These are phyloP conservation scores for Fraxinus sp. DNA, from an alignment of 305 asterid genomes.

Conservation along the genomic window DNA sequence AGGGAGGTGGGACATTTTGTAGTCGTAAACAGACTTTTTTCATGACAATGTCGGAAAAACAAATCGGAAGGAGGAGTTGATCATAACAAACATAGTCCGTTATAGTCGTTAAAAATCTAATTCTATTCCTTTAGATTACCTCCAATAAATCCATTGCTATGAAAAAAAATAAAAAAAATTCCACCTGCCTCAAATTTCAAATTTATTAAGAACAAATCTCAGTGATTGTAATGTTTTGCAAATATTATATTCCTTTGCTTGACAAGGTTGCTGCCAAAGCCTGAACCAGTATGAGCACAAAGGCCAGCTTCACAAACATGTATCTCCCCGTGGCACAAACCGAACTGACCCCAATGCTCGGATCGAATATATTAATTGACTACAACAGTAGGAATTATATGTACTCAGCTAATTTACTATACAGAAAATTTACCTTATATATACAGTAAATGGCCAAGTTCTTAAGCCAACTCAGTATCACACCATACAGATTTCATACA, in stretches of 20 bases:
- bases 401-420: constrained; percentile 21
- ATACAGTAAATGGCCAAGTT: constrained; percentile 24
- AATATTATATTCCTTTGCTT: not conserved
- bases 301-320: not conserved
- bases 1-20: no score
- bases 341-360: not conserved
- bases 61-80: no score
- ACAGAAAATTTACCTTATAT: constrained; percentile 24
- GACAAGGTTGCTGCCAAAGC: not conserved
- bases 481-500: constrained; percentile 24
- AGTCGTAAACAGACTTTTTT: no score
- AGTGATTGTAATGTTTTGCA: not conserved
- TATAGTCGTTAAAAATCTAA: no score
- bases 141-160: not conserved
- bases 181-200: not conserved
- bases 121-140: not conserved
- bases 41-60: not conserved
- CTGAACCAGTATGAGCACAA: not conserved
- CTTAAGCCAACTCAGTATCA: constrained; percentile 19
- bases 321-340: not conserved
- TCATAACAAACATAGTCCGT: no score
- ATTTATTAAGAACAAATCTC: not conserved
- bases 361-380: constrained; percentile 18
- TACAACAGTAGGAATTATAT: not conserved
- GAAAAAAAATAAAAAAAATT: no score